phyloP scores from a whole-genome alignment of 2,329 filamentous ascomycete species.

The Colletotrichum echinochloae region DNA sequence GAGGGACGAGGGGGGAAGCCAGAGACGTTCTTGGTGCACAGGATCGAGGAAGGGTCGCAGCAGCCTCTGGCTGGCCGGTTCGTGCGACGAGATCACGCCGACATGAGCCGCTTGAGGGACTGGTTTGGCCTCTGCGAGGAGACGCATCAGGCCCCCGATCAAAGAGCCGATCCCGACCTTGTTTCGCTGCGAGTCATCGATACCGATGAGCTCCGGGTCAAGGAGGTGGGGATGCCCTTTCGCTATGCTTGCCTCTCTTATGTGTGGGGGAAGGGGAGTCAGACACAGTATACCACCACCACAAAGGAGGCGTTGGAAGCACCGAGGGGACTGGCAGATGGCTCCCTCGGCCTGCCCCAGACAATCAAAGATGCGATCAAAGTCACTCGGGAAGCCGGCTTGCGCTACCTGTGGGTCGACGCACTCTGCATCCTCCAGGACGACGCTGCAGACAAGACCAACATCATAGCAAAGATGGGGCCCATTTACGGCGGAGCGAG shows the following conservation, averaged over 20 bases:
- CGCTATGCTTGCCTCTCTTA: neutral
- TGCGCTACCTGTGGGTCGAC: slow-evolving; percentile 5
- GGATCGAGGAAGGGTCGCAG: neutral
- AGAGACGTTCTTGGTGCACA: neutral
- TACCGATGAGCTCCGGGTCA: neutral
- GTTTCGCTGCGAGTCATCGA: neutral
- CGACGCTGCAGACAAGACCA: neutral
- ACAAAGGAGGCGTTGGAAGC: neutral
- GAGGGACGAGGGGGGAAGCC: neutral
- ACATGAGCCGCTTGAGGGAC: neutral
- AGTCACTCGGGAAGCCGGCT: neutral
- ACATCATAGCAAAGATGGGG: neutral
- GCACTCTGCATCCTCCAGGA: slow-evolving; percentile 6
- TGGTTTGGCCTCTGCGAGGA: neutral
- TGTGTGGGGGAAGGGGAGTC: neutral
- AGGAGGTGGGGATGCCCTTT: neutral
- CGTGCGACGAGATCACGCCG: neutral
- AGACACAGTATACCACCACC: neutral
- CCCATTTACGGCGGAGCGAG: neutral
- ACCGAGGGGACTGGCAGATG: neutral
- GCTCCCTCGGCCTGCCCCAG: neutral
- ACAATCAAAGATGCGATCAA: slow-evolving; percentile 4
- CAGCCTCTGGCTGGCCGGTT: neutral
- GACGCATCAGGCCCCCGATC: neutral
- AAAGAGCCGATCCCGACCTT: neutral